A percentile compares a stretch with the other conserved stretches of the same genome.
Evolutionary conservation across 495 filamentous ascomycete genomes (phyloP).

Genomic region (Xylaria longipes): DNA sequence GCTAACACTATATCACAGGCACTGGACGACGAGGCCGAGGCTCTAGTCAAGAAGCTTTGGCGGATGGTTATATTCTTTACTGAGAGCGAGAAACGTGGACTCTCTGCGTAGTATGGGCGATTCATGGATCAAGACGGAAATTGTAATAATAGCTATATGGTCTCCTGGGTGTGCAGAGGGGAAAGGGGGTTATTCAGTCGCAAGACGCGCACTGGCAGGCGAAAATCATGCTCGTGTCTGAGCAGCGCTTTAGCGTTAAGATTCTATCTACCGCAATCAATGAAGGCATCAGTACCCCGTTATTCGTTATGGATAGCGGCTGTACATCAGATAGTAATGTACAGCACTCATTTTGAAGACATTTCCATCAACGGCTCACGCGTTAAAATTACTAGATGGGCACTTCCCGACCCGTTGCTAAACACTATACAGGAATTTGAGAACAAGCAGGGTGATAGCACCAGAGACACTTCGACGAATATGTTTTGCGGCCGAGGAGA

Average conservation of each 20-base stretch:
- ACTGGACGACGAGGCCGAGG: slow-evolving; percentile 93
- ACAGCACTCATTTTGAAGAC: background rate
- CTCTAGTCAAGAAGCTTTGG: slow-evolving; percentile 95
- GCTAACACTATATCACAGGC: slow-evolving; percentile 59
- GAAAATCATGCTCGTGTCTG: background rate
- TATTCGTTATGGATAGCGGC: background rate
- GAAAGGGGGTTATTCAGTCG: background rate
- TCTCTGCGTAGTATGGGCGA: slow-evolving; percentile 62
- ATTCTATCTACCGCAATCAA: background rate
- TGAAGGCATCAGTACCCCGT: background rate
- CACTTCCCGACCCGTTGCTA: background rate
- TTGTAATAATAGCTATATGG: slow-evolving; percentile 23
- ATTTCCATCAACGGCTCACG: background rate
- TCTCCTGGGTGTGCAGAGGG: background rate
- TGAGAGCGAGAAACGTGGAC: slow-evolving; percentile 89
- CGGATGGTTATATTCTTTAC: slow-evolving; percentile 98
- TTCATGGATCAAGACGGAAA: background rate
- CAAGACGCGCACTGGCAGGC: background rate
- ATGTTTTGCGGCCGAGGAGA: background rate
- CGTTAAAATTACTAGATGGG: background rate
- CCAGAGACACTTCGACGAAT: too few relatives aligned
- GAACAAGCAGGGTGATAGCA: too few relatives aligned
- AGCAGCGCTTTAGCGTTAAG: background rate
- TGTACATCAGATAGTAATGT: background rate
- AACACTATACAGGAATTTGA: background rate